Percentiles rank a stretch among this genome's conserved stretches.
phyloP scores from a whole-genome alignment of 2,329 filamentous ascomycete species.

The Aspergillus sp. region DNA sequence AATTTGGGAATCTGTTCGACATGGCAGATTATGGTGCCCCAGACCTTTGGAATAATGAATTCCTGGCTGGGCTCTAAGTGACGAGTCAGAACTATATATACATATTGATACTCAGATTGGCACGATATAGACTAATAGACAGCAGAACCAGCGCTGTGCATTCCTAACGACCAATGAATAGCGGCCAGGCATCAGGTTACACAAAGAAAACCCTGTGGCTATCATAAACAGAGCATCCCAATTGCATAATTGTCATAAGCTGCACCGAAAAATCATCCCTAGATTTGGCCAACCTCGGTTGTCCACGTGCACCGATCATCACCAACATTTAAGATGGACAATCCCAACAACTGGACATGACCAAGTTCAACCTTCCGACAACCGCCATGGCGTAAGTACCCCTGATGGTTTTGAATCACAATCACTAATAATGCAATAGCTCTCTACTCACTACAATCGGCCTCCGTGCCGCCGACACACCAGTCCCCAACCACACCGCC shows the following conservation, averaged over 20 bases:
- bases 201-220: neutral
- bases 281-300: too few species aligned
- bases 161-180: neutral
- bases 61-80: constrained; percentile 9
- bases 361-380: too few species aligned
- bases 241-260: too few species aligned
- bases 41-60: constrained; percentile 22
- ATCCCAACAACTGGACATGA: too few species aligned
- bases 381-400: constrained; percentile 5
- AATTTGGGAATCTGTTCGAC: constrained; percentile 27
- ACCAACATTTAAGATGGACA: too few species aligned
- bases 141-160: too few species aligned
- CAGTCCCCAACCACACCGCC: constrained; percentile 20
- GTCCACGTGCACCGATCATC: too few species aligned
- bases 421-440: neutral
- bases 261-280: too few species aligned
- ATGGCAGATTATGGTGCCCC: constrained; percentile 18
- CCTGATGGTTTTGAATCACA: neutral
- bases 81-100: too few species aligned
- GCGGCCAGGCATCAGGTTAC: neutral
- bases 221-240: too few species aligned
- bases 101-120: neutral
- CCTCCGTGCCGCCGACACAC: constrained; percentile 14
- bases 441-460: constrained; percentile 18
- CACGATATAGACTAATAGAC: neutral